Evolutionary conservation across 768 basidiomycete genomes (phyloP), one percentile per base, ranked within the genome.

Genomic region (Boletus bicolor): DNA sequence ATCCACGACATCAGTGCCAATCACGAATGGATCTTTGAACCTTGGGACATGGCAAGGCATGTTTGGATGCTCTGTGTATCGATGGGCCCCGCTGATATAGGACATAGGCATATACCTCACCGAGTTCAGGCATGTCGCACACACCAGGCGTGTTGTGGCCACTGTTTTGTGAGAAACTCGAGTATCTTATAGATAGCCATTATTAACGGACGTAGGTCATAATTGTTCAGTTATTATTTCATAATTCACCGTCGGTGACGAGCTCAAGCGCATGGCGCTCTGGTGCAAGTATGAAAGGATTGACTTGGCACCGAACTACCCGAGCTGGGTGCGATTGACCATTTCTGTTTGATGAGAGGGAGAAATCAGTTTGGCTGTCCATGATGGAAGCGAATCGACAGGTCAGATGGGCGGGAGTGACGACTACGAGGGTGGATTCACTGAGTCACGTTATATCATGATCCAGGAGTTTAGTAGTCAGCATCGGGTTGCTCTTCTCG

Each of bases 21-120:
- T 98, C 61, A 88, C 89, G 3, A 79, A 87, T 55, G 91, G 83
- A 7, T 74, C 77, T 45, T 74, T 96, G 60, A 90, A 87, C 58
- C 74, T 97, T 48, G 94, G 94, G 11, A 94, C 91, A 24, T 97
- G 94, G 94, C 94, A 97, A 80, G 93, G 91, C 82, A 36, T 47
- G 71, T 64, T 24, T 52, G 26, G 19, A 42, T 54, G 42, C 9
- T 45, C 48, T 19, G n/a, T 19, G n/a, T 47, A 37, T 46, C 26
- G 15, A 30, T 41, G 32, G 15, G 21, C 49, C 35, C 36, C 34
- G 37, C 41, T 51, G 53, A 68, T 32, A 28, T 28, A 7, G 35
- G 34, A 42, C 28, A 9, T 44, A 79, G 91, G 93, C 1, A 92
- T 94, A 52, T 95, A 95, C 68, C 78, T 95, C 44, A 86, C 87